Evolutionary conservation across 2,329 filamentous ascomycete species (phyloP).

Genomic region (Calonectria honghensis): DNA sequence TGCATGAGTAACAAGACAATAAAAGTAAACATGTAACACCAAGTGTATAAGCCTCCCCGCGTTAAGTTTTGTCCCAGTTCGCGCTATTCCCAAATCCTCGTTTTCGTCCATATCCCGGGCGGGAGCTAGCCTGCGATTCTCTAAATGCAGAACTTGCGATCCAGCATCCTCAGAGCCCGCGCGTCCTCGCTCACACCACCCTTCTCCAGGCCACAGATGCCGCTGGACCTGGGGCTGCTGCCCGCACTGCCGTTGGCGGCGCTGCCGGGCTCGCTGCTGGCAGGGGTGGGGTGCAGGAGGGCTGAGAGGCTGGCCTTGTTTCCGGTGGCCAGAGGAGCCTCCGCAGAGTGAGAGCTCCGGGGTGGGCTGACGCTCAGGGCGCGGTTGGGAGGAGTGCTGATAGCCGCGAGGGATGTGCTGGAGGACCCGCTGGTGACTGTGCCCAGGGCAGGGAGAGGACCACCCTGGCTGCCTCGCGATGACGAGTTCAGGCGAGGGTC

Average conservation of each 20-base stretch:
- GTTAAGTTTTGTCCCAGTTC: conserved; percentile 18
- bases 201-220: conserved; percentile 55
- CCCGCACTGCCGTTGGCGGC: conserved; percentile 64
- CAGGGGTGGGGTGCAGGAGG: conserved; percentile 70
- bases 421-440: conserved; percentile 57
- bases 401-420: conserved; percentile 54
- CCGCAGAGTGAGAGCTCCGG: conserved; percentile 62
- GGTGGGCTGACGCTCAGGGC: conserved; percentile 70
- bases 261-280: conserved; percentile 67
- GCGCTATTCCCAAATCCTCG: not conserved
- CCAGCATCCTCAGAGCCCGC: conserved; percentile 79
- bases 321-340: conserved; percentile 46
- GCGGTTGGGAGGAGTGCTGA: conserved; percentile 67
- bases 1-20: conserved; percentile 49
- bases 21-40: conserved; percentile 42
- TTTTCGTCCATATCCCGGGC: conserved; percentile 13
- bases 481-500: conserved; percentile 60
- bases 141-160: conserved; percentile 72
- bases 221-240: conserved; percentile 62
- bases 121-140: not conserved
- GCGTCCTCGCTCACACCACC: conserved; percentile 77
- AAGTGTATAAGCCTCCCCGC: conserved; percentile 32
- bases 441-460: conserved; percentile 66
- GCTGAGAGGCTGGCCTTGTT: conserved; percentile 69
- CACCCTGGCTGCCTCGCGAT: conserved; percentile 65